Base-by-base conservation (phyloP, 106 monocot species). In the Dioscorea dumetorum region DNA sequence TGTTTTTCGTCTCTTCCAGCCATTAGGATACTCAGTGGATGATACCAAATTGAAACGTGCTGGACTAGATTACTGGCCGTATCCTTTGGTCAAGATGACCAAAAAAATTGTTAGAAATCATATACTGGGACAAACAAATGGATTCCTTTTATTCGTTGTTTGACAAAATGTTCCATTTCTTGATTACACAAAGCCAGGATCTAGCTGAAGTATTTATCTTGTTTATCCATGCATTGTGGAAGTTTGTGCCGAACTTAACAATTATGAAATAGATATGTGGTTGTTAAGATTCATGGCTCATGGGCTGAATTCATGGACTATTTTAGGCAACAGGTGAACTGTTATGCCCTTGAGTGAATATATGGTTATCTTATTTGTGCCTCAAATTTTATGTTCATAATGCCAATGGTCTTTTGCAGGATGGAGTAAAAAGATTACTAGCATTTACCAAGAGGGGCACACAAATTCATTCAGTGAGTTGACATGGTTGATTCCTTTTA, bases 41-140 rank as follows among this genome's bases (percentile, higher is more conserved):
- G 87, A 92, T 73, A 57, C 99, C n/a, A 99, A 93, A 76, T 65
- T 99, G 63, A 99, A 99, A 82, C 99, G 99, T 56, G 99, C 99
- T 79, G 99, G 99, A 73, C 75, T 99, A 79, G 99, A 99, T 79
- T 99, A 99, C 22, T 99, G 99, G 99, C 99, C 92, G 92, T 93
- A 99, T 99, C 92, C 88, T 83, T 48, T 49, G 22, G 12, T 59
- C 57, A 24, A 24, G 54, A 19, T 35, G 14, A 4, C 1, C 8
- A 28, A 4, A 49, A 49, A 8, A 65, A 15, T 20, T 14, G 54
- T 18, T 54, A 19, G 54, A 41, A 41, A 6, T 41, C 41, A 41
- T 41, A 41, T 41, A 3, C 9, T 1, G 0, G 41, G 9, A 41
- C 41, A 41, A 8, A 5, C 41, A 41, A 3, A 41, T 41, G 41